Conservation (phyloP, 2,329 filamentous ascomycete genomes). For the Talaromyces piceae region DNA sequence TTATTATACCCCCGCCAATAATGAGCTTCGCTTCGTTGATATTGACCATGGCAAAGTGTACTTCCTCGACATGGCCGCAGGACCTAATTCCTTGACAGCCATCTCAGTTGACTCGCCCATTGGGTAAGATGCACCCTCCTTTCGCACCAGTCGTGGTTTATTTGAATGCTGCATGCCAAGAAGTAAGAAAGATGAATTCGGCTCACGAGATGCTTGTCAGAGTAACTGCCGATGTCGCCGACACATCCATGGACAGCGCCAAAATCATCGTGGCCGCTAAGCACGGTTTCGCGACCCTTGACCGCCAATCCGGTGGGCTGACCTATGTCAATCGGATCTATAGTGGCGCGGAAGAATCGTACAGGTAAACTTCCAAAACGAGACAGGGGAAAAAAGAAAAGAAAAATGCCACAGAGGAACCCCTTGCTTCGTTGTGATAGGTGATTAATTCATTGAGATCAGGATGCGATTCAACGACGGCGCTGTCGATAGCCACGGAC, state of each 20-base stretch:
- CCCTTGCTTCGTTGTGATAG: not conserved
- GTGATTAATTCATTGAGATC: not conserved
- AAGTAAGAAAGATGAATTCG: not conserved
- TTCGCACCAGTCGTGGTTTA: slow-evolving; percentile 12
- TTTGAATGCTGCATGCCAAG: not conserved
- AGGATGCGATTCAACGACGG: slow-evolving; percentile 69
- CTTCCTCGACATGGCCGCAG: slow-evolving; percentile 58
- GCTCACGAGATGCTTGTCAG: slow-evolving; percentile 23
- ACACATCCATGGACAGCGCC: slow-evolving; percentile 37
- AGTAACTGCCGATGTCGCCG: slow-evolving; percentile 71
- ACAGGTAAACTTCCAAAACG: slow-evolving; percentile 31
- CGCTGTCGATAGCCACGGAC: slow-evolving; percentile 67
- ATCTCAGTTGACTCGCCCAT: slow-evolving; percentile 53
- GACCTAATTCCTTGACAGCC: slow-evolving; percentile 50
- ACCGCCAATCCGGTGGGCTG: slow-evolving; percentile 52
- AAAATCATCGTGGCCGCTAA: slow-evolving; percentile 74
- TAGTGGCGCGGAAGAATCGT: slow-evolving; percentile 42
- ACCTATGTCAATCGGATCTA: slow-evolving; percentile 52
- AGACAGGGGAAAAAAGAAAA: slow-evolving; percentile 9
- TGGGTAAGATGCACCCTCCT: slow-evolving; percentile 31
- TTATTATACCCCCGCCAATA: slow-evolving; percentile 30
- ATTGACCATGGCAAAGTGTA: slow-evolving; percentile 72
- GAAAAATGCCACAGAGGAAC: slow-evolving; percentile 13
- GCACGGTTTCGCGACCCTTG: slow-evolving; percentile 69
- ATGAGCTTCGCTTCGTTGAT: slow-evolving; percentile 49